Evolutionary conservation across 106 monocot species (phyloP).

Genomic region (Alisma plantagoaquatica): DNA sequence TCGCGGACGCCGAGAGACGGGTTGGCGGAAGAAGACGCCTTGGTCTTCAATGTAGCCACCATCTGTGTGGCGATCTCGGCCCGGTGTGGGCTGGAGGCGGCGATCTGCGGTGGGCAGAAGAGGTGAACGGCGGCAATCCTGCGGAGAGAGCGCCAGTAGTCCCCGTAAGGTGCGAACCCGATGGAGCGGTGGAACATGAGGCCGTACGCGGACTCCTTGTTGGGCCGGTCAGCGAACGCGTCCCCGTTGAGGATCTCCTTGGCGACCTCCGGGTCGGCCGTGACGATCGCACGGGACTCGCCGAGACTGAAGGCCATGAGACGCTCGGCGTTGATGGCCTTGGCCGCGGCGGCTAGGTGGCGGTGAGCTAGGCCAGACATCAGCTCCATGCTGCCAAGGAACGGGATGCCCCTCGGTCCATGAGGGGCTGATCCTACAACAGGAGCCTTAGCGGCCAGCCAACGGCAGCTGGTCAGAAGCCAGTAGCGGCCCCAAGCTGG

Average conservation of each 20-base stretch:
- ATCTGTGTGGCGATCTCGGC: conserved; percentile 28
- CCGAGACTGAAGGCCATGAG: conserved; percentile 62
- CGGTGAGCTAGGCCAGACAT: conserved; percentile 56
- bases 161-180: conserved; percentile 66
- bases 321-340: conserved; percentile 10
- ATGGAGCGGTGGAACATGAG: conserved; percentile 69
- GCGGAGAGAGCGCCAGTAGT: conserved; percentile 55
- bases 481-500: conserved; percentile 4
- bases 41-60: background rate
- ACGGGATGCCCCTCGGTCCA: conserved; percentile 42
- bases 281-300: conserved; percentile 30
- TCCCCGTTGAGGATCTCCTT: conserved; percentile 40
- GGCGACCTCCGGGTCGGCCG: conserved; percentile 37
- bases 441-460: background rate
- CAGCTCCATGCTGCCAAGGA: conserved; percentile 55
- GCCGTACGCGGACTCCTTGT: conserved; percentile 56
- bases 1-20: no score
- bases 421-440: conserved; percentile 10
- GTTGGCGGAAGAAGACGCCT: no score
- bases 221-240: conserved; percentile 53
- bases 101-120: conserved; percentile 37
- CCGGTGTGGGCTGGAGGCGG: conserved; percentile 8
- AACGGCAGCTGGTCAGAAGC: background rate
- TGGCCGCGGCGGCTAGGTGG: conserved; percentile 22
- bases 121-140: conserved; percentile 41